phyloP scores from a whole-genome alignment of 2,329 filamentous ascomycete genomes.

The Graphilbum sp. region DNA sequence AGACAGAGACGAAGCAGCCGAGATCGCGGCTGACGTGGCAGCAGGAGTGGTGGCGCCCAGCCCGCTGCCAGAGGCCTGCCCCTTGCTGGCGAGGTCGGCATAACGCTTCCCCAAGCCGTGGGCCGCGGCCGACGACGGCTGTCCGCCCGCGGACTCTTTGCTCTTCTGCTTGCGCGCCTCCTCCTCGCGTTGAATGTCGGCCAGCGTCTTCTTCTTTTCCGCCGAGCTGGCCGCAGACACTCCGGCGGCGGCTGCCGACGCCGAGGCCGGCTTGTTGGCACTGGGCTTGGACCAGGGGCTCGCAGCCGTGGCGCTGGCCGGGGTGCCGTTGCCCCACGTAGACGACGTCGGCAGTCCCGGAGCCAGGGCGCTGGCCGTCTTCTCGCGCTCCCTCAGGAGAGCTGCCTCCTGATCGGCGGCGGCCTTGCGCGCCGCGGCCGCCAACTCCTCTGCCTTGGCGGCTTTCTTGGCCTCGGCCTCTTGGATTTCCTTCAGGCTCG shows the following conservation, averaged over 20 bases:
- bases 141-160: conserved; percentile 27
- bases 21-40: conserved; percentile 24
- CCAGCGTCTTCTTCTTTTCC: conserved; percentile 67
- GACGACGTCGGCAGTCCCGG: conserved; percentile 74
- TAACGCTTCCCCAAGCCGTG: conserved; percentile 61
- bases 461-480: conserved; percentile 88
- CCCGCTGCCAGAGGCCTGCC: conserved; percentile 21
- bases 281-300: conserved; percentile 54
- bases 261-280: conserved; percentile 22
- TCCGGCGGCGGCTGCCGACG: conserved; percentile 12
- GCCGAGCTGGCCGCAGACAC: conserved; percentile 16
- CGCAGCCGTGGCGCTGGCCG: conserved; percentile 39
- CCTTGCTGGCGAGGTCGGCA: conserved; percentile 82
- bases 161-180: conserved; percentile 74
- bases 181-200: conserved; percentile 94
- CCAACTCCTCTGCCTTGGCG: conserved; percentile 71
- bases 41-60: conserved; percentile 20
- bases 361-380: conserved; percentile 35
- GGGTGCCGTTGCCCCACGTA: conserved; percentile 74
- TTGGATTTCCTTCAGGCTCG: conserved; percentile 91
- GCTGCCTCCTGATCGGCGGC: conserved; percentile 64
- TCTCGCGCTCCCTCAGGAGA: conserved; percentile 43
- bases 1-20: conserved; percentile 10
- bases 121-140: conserved; percentile 15
- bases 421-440: conserved; percentile 59